Percentiles rank a stretch among this genome's conserved stretches.
phyloP scores from a whole-genome alignment of 306 rosid species.

The Lotus japonicus region DNA sequence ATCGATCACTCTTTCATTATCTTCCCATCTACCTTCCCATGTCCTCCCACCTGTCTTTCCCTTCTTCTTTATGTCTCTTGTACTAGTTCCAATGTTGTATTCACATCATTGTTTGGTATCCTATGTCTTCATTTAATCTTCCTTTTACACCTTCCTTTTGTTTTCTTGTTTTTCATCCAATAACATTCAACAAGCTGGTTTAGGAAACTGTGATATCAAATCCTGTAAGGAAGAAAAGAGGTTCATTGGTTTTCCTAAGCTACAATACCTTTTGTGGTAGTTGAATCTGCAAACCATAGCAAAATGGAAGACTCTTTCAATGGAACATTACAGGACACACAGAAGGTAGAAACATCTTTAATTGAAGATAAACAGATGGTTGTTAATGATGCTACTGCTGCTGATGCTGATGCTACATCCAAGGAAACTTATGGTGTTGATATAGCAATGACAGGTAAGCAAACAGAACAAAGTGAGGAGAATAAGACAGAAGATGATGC shows the following conservation, averaged over 20 bases:
- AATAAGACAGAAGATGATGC: background rate
- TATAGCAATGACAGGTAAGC: slow-evolving; percentile 13
- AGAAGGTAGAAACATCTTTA: slow-evolving; percentile 19
- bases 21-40: background rate
- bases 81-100: background rate
- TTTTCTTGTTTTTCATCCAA: background rate
- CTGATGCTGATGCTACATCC: background rate
- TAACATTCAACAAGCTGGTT: background rate
- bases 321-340: slow-evolving; percentile 27
- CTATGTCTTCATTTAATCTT: slow-evolving; percentile 2
- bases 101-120: background rate
- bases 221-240: background rate
- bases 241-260: background rate
- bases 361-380: slow-evolving; percentile 16
- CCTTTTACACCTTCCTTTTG: background rate
- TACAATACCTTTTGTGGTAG: slow-evolving; percentile 6
- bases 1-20: background rate
- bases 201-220: background rate
- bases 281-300: slow-evolving; percentile 8
- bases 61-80: background rate
- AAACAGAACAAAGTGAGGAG: slow-evolving; percentile 19
- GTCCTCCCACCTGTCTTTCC: background rate
- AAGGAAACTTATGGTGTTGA: slow-evolving; percentile 3
- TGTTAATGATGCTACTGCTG: slow-evolving; percentile 15
- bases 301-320: slow-evolving; percentile 45